phyloP scores from a whole-genome alignment of 345 rosid genomes.

The Gossypium ekmanianum region DNA sequence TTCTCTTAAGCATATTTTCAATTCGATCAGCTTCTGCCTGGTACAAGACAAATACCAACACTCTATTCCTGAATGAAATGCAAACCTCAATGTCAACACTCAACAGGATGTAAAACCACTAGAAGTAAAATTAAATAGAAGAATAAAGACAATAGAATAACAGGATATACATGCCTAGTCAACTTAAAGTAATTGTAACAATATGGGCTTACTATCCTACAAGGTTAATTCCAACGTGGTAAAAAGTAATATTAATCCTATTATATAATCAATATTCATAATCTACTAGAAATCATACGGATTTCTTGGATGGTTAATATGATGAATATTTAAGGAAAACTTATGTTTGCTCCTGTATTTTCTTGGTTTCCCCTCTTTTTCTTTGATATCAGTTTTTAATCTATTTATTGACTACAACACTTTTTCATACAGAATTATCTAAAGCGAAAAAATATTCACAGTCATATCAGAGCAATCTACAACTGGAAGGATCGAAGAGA shows the following conservation, averaged over 20 bases:
- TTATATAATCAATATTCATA: neutral
- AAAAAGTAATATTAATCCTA: neutral
- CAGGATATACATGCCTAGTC: neutral
- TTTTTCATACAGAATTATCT: neutral
- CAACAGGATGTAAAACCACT: constrained; percentile 4
- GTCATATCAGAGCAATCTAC: neutral
- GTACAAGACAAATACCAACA: constrained; percentile 90
- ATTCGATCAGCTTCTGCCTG: constrained; percentile 90
- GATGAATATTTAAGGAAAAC: neutral
- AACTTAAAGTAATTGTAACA: neutral
- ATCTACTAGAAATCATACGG: neutral
- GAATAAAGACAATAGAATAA: neutral
- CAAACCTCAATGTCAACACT: constrained; percentile 20
- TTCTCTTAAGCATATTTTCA: constrained; percentile 62
- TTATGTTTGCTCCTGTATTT: neutral
- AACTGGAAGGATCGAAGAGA: neutral
- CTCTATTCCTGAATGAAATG: constrained; percentile 59
- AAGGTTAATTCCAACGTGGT: neutral
- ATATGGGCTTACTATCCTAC: neutral
- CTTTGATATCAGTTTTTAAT: neutral
- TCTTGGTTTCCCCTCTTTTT: neutral
- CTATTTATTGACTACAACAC: neutral
- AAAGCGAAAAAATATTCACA: neutral
- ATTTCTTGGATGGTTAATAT: neutral
- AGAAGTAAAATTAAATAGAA: neutral